Conservation (phyloP, 2,329 filamentous ascomycete species). For the Cytospora mali region DNA sequence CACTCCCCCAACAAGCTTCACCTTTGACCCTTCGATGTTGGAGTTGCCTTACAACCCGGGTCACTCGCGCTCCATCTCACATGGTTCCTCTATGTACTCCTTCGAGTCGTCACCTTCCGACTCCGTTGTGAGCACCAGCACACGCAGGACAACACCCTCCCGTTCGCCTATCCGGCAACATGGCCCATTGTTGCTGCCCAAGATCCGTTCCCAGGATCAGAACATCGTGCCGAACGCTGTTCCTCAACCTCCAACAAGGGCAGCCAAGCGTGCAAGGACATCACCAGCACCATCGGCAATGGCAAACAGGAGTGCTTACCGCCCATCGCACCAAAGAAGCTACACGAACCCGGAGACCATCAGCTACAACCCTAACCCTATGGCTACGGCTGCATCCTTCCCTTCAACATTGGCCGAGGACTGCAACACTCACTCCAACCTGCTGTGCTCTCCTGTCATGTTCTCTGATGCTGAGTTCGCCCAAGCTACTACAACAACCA, state of each 20-base stretch:
- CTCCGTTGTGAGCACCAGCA: slow-evolving; percentile 59
- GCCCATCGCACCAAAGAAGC: slow-evolving; percentile 57
- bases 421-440: slow-evolving; percentile 42
- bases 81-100: slow-evolving; percentile 54
- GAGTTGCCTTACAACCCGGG: slow-evolving; percentile 53
- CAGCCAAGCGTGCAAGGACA: slow-evolving; percentile 61
- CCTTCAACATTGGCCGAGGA: slow-evolving; percentile 41
- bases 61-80: slow-evolving; percentile 65
- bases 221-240: slow-evolving; percentile 61
- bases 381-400: slow-evolving; percentile 39
- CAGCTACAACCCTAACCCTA: slow-evolving; percentile 42
- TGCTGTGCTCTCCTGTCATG: slow-evolving; percentile 69
- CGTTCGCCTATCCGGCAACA: slow-evolving; percentile 75
- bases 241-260: slow-evolving; percentile 42
- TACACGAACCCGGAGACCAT: slow-evolving; percentile 64
- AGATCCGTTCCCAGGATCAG: slow-evolving; percentile 85
- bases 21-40: slow-evolving; percentile 59
- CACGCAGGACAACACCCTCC: slow-evolving; percentile 68
- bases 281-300: slow-evolving; percentile 46
- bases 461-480: slow-evolving; percentile 47
- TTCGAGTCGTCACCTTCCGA: slow-evolving; percentile 66
- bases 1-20: slow-evolving; percentile 55
- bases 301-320: slow-evolving; percentile 40
- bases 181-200: slow-evolving; percentile 79
- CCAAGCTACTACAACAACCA: slow-evolving; percentile 27